These are phyloP conservation scores for Collybia nuda DNA, from an alignment of 768 basidiomycete species.

Conservation along the genomic window DNA sequence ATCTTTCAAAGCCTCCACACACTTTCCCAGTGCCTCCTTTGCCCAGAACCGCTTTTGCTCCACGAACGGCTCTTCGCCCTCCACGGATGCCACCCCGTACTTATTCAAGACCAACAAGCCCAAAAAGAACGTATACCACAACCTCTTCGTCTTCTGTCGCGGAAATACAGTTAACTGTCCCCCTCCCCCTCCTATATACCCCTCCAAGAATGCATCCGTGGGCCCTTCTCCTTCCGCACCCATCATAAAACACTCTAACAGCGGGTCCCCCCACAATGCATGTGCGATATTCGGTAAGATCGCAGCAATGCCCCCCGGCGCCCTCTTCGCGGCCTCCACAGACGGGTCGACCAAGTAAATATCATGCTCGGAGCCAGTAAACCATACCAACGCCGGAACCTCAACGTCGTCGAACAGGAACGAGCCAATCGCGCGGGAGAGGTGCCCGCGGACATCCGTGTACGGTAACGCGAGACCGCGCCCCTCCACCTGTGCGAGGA, in stretches of 20 bases:
- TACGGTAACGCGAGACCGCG: conserved; percentile 32
- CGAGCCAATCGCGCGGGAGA: conserved; percentile 70
- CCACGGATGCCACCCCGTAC: conserved; percentile 15
- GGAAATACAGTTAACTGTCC: conserved; percentile 51
- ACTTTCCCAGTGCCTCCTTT: conserved; percentile 34
- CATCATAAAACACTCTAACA: conserved; percentile 67
- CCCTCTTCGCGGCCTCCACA: conserved; percentile 5
- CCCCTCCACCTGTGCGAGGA: conserved; percentile 45
- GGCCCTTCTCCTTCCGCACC: conserved; percentile 32
- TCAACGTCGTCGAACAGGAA: conserved; percentile 80
- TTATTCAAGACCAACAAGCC: conserved; percentile 53
- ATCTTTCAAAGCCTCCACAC: conserved; percentile 43
- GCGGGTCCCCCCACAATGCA: conserved; percentile 76
- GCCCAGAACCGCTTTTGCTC: conserved; percentile 38
- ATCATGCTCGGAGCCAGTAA: conserved; percentile 59
- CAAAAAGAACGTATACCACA: conserved; percentile 75
- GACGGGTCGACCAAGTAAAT: conserved; percentile 46
- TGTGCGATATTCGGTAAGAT: conserved; percentile 51
- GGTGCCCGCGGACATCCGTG: conserved; percentile 42
- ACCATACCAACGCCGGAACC: conserved; percentile 65
- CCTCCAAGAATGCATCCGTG: conserved; percentile 54
- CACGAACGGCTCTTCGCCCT: conserved; percentile 11
- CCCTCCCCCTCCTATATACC: conserved; percentile 54
- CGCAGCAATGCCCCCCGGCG: conserved; percentile 33
- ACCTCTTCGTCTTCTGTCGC: conserved; percentile 71